phyloP scores from a whole-genome alignment of 495 filamentous ascomycete genomes.

The Talaromyces nanjingensis region DNA sequence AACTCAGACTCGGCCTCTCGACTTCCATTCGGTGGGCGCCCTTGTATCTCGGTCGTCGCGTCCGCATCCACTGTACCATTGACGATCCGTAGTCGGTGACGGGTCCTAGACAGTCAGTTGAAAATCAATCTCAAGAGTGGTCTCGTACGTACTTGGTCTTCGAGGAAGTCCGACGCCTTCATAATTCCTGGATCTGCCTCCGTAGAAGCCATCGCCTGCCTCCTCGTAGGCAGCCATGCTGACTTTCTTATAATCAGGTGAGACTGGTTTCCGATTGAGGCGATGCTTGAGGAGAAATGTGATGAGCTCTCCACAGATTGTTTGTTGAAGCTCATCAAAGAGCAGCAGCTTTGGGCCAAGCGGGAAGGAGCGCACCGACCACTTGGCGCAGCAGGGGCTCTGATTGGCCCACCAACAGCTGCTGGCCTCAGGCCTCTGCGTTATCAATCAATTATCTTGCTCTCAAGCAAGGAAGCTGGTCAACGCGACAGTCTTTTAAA shows the following conservation, averaged over 20 bases:
- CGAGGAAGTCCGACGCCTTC: constrained; percentile 34
- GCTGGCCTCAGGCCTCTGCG: not conserved
- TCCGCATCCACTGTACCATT: constrained; percentile 86
- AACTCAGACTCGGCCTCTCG: constrained; percentile 80
- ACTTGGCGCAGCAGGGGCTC: not conserved
- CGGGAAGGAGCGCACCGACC: not conserved
- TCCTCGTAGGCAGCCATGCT: constrained; percentile 40
- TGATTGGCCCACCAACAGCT: constrained; percentile 1
- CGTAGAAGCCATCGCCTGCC: constrained; percentile 27
- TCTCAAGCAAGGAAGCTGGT: not conserved
- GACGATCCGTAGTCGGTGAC: constrained; percentile 95
- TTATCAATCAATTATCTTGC: not conserved
- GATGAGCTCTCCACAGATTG: not conserved
- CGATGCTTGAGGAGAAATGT: not conserved
- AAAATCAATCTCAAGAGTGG: not conserved
- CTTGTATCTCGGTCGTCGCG: constrained; percentile 69
- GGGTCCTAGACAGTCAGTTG: constrained; percentile 36
- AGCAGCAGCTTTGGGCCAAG: not conserved
- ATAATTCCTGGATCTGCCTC: constrained; percentile 29
- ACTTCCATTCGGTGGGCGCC: constrained; percentile 59
- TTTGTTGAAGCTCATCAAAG: not conserved
- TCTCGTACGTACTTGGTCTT: constrained; percentile 31
- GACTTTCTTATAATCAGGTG: constrained; percentile 2
- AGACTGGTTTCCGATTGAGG: not conserved
- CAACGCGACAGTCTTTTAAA: not conserved